Base-by-base conservation (phyloP, 805 yeast species). In the Saitoella complicata region DNA sequence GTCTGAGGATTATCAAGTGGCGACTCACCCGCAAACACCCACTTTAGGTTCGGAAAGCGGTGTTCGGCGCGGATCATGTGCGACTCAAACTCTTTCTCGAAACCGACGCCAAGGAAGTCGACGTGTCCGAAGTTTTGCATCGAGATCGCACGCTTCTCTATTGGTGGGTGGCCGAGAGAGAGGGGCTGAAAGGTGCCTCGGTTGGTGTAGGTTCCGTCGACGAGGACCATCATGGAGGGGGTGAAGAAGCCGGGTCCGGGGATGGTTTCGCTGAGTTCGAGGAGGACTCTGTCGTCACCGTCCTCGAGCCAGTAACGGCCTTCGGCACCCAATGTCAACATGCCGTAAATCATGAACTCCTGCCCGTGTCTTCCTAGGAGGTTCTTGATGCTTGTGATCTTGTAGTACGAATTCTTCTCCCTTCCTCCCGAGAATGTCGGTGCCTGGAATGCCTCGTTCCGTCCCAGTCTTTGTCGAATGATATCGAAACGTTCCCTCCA, bases 261-360 rank as follows among this genome's bases (percentile, higher is more conserved):
- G 39, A 80, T 78, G 11, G 68, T 65, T 1, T 69, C 62, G 8
- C 55, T 50, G 13, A 67, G 48, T 45, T 81, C 82, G 9, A 91
- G 62, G 51, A 74, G 78, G 7, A 88, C 77, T 38, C 69, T 62
- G 47, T 85, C 95, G 1, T 86, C 73, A 4, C 78, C 72, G 58
- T 91, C 99, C 55, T 86, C 94, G 31, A 93, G 58, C 40, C 73
- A 73, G 73, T 75, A 80, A n/a, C 70, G 65, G 1, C 88, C 94
- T 43, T 70, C 73, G 7, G 73, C 65, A 44, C 76, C 76, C 46
- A 69, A 68, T 2, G 78, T 68, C 7, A 91, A 60, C 46, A 86
- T 64, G 0, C 98, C 99, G 54, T 87, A 75, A 2, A 91, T 57
- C 6, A 81, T 64, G 56, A 91, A 91, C 46, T 74, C 69, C 44